Evolutionary conservation across 2,329 filamentous ascomycete genomes (phyloP).

Genomic region (Pyricularia grisea): DNA sequence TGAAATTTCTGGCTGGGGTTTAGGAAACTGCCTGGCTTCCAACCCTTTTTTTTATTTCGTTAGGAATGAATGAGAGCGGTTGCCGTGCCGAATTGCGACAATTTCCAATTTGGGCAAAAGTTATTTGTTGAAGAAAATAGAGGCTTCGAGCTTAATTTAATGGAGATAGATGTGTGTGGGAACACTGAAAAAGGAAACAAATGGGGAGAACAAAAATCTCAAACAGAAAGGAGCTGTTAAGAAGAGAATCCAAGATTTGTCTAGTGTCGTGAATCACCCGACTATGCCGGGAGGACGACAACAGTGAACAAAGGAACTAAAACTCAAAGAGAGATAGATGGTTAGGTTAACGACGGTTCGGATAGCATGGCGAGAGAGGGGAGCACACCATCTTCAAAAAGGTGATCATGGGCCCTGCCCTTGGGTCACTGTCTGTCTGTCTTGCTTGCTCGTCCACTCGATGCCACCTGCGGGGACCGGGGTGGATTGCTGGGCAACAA

Average conservation of each 20-base stretch:
- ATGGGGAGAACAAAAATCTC: neutral
- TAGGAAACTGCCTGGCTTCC: neutral
- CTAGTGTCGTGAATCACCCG: neutral
- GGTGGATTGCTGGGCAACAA: neutral
- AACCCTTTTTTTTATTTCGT: neutral
- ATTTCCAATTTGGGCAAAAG: neutral
- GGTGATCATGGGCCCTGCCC: neutral
- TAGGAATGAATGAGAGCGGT: neutral
- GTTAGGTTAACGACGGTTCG: neutral
- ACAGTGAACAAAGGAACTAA: neutral
- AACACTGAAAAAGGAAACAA: neutral
- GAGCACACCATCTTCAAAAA: neutral
- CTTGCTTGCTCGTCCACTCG: neutral
- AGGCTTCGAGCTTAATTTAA: neutral
- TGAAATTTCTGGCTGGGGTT: neutral
- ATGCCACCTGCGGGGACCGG: neutral
- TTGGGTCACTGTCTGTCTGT: too few species aligned
- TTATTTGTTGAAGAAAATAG: neutral
- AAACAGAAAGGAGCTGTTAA: conserved; percentile 1
- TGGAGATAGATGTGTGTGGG: neutral
- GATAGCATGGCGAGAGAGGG: neutral
- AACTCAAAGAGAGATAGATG: neutral
- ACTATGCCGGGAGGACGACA: neutral
- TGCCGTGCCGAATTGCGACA: neutral
- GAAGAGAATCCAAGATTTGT: neutral